Base-by-base conservation (phyloP, 768 basidiomycete genomes). In the Arthromyces matolae region DNA sequence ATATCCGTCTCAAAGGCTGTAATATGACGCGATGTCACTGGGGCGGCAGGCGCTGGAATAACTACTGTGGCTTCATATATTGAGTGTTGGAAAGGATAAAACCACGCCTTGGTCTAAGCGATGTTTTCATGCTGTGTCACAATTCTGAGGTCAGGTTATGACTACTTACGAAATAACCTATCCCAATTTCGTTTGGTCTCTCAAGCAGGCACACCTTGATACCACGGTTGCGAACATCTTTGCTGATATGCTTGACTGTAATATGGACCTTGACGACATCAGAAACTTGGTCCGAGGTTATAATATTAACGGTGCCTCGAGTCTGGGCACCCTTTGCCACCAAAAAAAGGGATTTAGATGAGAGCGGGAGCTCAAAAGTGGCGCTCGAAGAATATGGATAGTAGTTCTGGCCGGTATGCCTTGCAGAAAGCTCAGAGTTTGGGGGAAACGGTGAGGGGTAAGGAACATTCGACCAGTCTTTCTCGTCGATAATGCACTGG, bases 1-100 rank as follows among this genome's bases (percentile, higher is more conserved):
- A 78, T 46, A 28, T 67, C 59, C 4, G 78, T 79, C 47, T 70
- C 65, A 22, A 81, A 67, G 4, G 55, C 57, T 42, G 73, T 70
- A 53, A 83, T 67, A 2, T 53, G 43, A 5, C 69, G 60, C 12
- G 61, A 56, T 7, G 39, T 34, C 16, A 52, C 38, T 12, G 54
- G 42, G 4, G 42, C 24, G 13, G 35, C 53, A 6, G 59, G 57
- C 13, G 57, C 59, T 7, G 76, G 78, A 2, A 78, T 59, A 36
- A 59, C 63, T 12, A 75, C 53, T 14, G 59, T 66, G 12, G 71
- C 59, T 5, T 68, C 66, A 22, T 47, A 49, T 18, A 44, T 18
- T 16, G 42, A 47, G 9, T 42, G 42, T 2, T 22, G 36, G 6
- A 24, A 35, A 31, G 29, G 38, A 28, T 41, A 18, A 18, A 36